Conservation (phyloP, 2,329 filamentous ascomycete species). For the Rutstroemia sp. region DNA sequence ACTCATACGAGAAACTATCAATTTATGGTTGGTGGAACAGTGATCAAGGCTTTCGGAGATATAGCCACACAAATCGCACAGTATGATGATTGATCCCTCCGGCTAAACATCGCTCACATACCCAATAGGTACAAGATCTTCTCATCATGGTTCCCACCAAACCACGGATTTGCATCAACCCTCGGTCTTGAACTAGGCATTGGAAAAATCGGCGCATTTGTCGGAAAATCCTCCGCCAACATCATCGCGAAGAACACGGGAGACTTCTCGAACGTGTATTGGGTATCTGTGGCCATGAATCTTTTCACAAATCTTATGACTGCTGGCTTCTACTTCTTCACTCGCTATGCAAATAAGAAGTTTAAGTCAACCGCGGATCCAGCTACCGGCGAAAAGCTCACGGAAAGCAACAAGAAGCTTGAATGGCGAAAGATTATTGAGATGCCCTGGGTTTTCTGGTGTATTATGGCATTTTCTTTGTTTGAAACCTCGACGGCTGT, state of each 20-base stretch:
- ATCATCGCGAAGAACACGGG: constrained; percentile 38
- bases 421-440: constrained; percentile 47
- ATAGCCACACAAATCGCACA: constrained; percentile 57
- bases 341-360: constrained; percentile 31
- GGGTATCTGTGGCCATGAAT: constrained; percentile 56
- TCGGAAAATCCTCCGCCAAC: constrained; percentile 53
- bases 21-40: constrained; percentile 51
- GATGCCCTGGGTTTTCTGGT: constrained; percentile 54
- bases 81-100: background rate
- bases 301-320: constrained; percentile 53
- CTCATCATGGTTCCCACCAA: constrained; percentile 56
- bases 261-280: constrained; percentile 55
- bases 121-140: constrained; percentile 48
- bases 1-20: constrained; percentile 47
- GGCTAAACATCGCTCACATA: background rate
- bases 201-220: constrained; percentile 53
- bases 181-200: constrained; percentile 53
- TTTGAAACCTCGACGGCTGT: constrained; percentile 50
- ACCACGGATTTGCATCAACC: constrained; percentile 53
- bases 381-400: constrained; percentile 51
- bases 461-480: constrained; percentile 44
- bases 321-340: constrained; percentile 47
- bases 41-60: constrained; percentile 43
- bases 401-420: constrained; percentile 51
- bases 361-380: constrained; percentile 33